Base-by-base conservation (phyloP, 2,329 filamentous ascomycete species). In the Fonsecaea erecta region DNA sequence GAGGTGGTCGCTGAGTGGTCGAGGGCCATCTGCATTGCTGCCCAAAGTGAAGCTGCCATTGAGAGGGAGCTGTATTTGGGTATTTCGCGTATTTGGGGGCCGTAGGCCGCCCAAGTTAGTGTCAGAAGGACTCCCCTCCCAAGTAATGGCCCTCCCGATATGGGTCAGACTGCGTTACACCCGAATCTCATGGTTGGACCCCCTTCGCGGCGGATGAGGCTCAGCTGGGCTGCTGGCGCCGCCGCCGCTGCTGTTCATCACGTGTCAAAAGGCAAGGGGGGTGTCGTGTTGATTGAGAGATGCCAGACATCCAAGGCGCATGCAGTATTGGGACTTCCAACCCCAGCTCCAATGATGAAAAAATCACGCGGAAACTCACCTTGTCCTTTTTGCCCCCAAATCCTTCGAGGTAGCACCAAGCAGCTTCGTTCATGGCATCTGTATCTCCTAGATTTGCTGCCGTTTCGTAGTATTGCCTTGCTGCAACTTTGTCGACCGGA, bases 381-480 rank as follows among this genome's bases (percentile, higher is more conserved):
- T 97, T 98, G 82, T 99, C 93, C 78, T 98, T 99, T 78, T 93
- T 95, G 75, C 93, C 94, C 35, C 95, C 95, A 78, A 96, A 97
- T n/a, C 95, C 95, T 76, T 97, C 90, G 30, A 96, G 79, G 83
- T 95, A 98, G 81, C 95, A 99, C 92, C 93, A 96, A 37, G 89
- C 95, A 60, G 90, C 90, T 78, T 98, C 94, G 75, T 97, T 97
- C 93, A 98, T 97, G 57, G 65, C 95, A 81, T 99, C 95, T 52
- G 91, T 92, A 78, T 99, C 95, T 67, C 95, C 95, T 71, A 99
- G 81, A 77, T 99, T 98, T 66, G 95, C 95, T 30, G 95, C 95
- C 9, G 94, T 97, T 80, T 98, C 94, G 78, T 98, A 99, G 78
- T 98, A 99, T 84, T 96, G 83, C 72, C 84, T 83, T 56, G 95